Percentiles rank a stretch among this genome's conserved stretches.
Evolutionary conservation across 2,329 filamentous ascomycete genomes (phyloP).

Genomic region (Colletotrichum tropicale): DNA sequence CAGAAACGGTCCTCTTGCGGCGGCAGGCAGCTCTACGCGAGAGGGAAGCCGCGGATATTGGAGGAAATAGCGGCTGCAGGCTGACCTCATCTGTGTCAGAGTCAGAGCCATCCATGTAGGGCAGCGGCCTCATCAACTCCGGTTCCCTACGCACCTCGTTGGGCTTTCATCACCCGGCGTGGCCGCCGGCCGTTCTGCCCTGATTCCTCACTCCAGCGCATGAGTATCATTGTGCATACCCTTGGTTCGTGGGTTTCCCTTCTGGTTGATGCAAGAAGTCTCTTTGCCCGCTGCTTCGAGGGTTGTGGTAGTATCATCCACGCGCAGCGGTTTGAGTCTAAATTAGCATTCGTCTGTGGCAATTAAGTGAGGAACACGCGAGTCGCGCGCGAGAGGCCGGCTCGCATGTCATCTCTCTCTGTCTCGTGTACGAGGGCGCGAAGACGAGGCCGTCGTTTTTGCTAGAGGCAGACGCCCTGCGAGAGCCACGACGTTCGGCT

Average conservation of each 20-base stretch:
- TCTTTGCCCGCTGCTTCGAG: not conserved
- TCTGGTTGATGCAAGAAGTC: not conserved
- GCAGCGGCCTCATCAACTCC: not conserved
- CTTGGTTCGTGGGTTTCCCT: not conserved
- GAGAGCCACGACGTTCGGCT: slow-evolving; percentile 6
- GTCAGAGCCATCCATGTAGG: not conserved
- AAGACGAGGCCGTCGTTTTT: not conserved
- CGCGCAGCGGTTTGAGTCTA: not conserved
- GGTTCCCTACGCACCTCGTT: not conserved
- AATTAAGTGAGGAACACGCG: not conserved
- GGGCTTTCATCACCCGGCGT: not conserved
- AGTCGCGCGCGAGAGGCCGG: not conserved
- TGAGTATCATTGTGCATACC: not conserved
- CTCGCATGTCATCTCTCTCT: not conserved
- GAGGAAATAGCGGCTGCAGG: slow-evolving; percentile 17
- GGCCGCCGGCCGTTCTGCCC: not conserved
- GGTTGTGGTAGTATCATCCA: not conserved
- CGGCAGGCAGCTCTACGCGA: slow-evolving; percentile 5
- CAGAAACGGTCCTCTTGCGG: not conserved
- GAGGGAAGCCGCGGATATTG: slow-evolving; percentile 22
- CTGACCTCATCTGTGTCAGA: slow-evolving; percentile 24
- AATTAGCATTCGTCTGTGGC: not conserved
- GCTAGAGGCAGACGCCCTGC: slow-evolving; percentile 1
- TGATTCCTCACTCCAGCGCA: not conserved
- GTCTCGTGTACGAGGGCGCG: not conserved